Evolutionary conservation across 2,329 filamentous ascomycete species (phyloP), one percentile per base, ranked within the genome.

Genomic region (Xylaria sp.): DNA sequence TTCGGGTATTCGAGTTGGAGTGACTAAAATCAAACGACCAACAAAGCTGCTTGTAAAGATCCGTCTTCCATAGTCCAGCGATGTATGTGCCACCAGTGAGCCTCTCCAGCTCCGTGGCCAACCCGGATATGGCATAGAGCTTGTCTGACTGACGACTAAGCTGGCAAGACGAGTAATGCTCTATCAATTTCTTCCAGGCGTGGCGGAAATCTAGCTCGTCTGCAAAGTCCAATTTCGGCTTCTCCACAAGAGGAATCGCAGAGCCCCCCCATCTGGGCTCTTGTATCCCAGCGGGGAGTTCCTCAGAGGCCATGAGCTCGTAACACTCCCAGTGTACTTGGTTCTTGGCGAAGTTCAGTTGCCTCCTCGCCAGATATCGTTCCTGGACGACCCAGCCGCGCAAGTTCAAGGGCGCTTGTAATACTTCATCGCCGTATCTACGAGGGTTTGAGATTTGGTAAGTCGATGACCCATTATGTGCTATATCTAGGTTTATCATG

Each of bases 381-480:
- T 63, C 60, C 29, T 63, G 60, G 8, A 63, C 1, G 10, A 59
- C 55, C 55, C 55, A 63, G 3, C 27, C 60, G 27, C 55, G 60
- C n/a, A 21, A 43, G 19, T 43, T 43, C 8, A 43, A 21, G 2
- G 40, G 21, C 11, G 19, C 40, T 1, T 13, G 2, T 15, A 10
- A 2, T 5, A 43, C 4, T 13, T 43, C 40, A 4, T 13, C 9
- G 6, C 4, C 10, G 15, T 43, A 43, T 13, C 13, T 3, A 6
- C 19, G 7, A 4, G 21, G 3, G 37, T 43, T 7, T 0, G 5
- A 15, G 40, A 43, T 43, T 43, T 43, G 40, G 15, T 43, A 43
- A 3, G 19, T 43, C 1, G 40, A 13, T 15, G 40, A 15, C n/a
- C 4, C 33, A 35, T 11, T 35, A 5, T 9, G 10, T 13, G 33